phyloP scores from a whole-genome alignment of 2,329 filamentous ascomycete genomes.

The Didymella keratinophila region DNA sequence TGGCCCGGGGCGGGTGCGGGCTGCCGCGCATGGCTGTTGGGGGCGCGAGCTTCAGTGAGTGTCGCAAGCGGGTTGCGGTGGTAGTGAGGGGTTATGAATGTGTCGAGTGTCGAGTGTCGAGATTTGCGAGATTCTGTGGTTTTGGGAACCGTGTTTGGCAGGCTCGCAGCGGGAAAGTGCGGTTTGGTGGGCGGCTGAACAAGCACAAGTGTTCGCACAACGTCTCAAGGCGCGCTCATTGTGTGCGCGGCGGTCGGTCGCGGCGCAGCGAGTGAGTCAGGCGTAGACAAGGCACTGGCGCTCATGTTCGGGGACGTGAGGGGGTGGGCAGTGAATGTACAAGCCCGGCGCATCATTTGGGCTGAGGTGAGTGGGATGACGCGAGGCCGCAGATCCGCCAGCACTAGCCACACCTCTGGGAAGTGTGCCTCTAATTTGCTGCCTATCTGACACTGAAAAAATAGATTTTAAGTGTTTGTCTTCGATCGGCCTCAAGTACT shows the following conservation, averaged over 20 bases:
- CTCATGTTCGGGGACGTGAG: slow-evolving; percentile 24
- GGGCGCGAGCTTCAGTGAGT: slow-evolving; percentile 14
- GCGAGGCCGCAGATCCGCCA: slow-evolving; percentile 8
- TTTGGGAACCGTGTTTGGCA: slow-evolving; percentile 18
- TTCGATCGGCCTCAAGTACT: neutral
- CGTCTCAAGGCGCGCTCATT: slow-evolving; percentile 37
- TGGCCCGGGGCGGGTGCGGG: slow-evolving; percentile 40
- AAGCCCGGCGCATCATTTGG: slow-evolving; percentile 17
- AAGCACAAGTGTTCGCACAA: slow-evolving; percentile 9
- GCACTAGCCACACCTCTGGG: neutral
- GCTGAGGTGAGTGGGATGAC: slow-evolving; percentile 19
- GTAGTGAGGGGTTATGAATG: slow-evolving; percentile 9
- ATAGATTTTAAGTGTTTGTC: no score
- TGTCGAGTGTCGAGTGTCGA: slow-evolving; percentile 1
- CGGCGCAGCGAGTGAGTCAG: slow-evolving; percentile 29
- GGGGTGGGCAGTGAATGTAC: slow-evolving; percentile 10
- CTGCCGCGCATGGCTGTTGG: slow-evolving; percentile 43
- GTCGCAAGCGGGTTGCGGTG: slow-evolving; percentile 4
- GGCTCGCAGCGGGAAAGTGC: slow-evolving; percentile 15
- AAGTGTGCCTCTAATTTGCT: neutral
- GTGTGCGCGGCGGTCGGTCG: slow-evolving; percentile 28
- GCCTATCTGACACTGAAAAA: neutral
- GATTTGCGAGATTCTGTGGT: slow-evolving; percentile 8
- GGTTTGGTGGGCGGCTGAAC: slow-evolving; percentile 14
- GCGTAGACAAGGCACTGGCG: slow-evolving; percentile 25